Percentiles rank a stretch among this genome's conserved stretches.
Evolutionary conservation across 2,329 filamentous ascomycete species (phyloP).

Genomic region (Neonectria faginata): DNA sequence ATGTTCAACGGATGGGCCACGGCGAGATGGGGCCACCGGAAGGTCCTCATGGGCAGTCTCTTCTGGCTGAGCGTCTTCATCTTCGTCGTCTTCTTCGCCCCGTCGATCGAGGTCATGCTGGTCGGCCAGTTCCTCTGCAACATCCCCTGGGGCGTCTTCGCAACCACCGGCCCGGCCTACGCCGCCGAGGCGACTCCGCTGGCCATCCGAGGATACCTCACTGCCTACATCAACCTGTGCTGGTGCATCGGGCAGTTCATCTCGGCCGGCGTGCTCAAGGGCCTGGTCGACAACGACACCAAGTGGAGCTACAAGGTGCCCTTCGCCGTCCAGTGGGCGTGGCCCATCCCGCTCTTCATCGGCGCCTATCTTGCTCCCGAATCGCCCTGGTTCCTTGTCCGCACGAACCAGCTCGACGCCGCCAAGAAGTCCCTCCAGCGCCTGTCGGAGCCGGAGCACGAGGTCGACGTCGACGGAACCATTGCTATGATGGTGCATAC

Average conservation of each 20-base stretch:
- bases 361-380: conserved; percentile 51
- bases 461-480: conserved; percentile 52
- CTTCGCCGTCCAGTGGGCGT: conserved; percentile 56
- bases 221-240: conserved; percentile 59
- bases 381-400: conserved; percentile 54
- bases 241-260: conserved; percentile 58
- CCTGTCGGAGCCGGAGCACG: conserved; percentile 47
- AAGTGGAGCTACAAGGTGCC: conserved; percentile 56
- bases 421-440: conserved; percentile 49
- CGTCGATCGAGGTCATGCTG: conserved; percentile 56
- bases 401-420: conserved; percentile 47
- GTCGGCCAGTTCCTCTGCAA: conserved; percentile 61
- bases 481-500: conserved; percentile 59
- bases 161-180: conserved; percentile 57
- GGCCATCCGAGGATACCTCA: conserved; percentile 56
- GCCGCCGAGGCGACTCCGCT: conserved; percentile 58
- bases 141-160: conserved; percentile 60
- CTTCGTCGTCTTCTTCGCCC: conserved; percentile 63
- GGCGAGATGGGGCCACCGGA: conserved; percentile 57
- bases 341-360: conserved; percentile 51
- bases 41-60: conserved; percentile 57
- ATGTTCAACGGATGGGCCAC: conserved; percentile 58
- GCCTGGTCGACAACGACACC: conserved; percentile 49
- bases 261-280: conserved; percentile 55
- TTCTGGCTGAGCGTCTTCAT: conserved; percentile 56